Base-by-base conservation (phyloP, 805 yeast genomes). In the Wickerhamomyces ciferrii region DNA sequence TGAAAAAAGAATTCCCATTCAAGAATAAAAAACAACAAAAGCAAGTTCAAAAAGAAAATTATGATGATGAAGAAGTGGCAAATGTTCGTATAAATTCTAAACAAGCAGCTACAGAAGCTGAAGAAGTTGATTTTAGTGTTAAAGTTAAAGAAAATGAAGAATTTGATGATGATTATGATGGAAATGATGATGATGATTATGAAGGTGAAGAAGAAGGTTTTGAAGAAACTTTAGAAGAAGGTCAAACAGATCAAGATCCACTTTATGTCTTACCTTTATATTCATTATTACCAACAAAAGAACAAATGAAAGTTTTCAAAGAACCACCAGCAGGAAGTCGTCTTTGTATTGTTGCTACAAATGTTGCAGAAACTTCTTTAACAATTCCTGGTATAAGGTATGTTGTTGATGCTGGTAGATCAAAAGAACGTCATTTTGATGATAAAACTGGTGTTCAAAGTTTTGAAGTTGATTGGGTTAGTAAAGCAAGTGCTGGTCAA, bases 301-400 rank as follows among this genome's bases (percentile, higher is more conserved):
- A 94, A 59, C 99, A 94, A 68, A 83, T 94, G 90, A 87, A 83
- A 60, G 96, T 94, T 2, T 94, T 94, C 61, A 78, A 87, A 47
- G 71, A 73, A 0, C 96, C 97, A 2, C 99, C 99, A 3, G 68
- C 70, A 23, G 96, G 96, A 5, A 76, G 90, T 37, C 75, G 99
- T 57, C 65, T 94, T 10, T 90, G 97, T 71, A 85, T 94, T 36
- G 88, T 94, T 29, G 96, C 99, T 5, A 94, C 99, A 2, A 94
- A 94, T 61, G 96, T 94, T 47, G 99, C 99, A 0, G 99, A 94
- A 64, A 94, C 99, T 0, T 90, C 97, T 1, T 75, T 94, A 61
- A 94, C 99, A 0, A 94, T 94, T 55, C 99, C 99, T 0, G 95
- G 96, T 10, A 87, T 95, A 35, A 72, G 95, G 48, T 94, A 94